Base-by-base conservation (phyloP, 2,329 filamentous ascomycete species). In the Penicillium sp. region DNA sequence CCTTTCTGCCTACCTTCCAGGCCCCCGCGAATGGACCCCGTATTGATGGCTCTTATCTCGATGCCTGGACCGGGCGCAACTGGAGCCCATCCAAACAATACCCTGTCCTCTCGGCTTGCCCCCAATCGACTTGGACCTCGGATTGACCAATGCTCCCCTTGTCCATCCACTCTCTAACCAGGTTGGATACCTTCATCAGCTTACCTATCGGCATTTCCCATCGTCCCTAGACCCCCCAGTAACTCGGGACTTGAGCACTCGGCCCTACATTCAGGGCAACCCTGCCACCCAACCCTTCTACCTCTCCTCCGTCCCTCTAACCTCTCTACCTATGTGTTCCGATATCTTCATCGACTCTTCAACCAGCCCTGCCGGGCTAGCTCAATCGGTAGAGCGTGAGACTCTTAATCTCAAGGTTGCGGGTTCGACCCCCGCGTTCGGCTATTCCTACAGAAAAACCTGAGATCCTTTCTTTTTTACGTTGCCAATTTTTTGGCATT, bases 311-410 rank as follows among this genome's bases (percentile, higher is more conserved):
- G 15, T 50, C 24, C 17, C 37, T 30, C 35, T 15, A 33, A 22
- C 10, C 3, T 44, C 35, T 33, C 24, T 15, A 7, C 28, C 15
- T 45, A 37, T 55, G 22, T 51, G 13, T 3, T 19, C 28, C 49
- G 10, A 4, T 35, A 15, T 24, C 9, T 10, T 30, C 22, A 19
- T 13, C 22, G 4, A 4, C 44, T 1, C 54, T 64, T 50, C 59
- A 60, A 62, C 62, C 59, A 65, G 60, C 51, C 53, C 60, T 67
- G 79, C 79, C 75, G 74, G 79, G 79, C 77, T 81, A 81, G 80
- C 80, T 82, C 80, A 82, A 82, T 82, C 79, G 80, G 74, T 79
- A 82, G 76, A 79, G 76, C 77, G 76, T 82, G 80, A 80, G 80
- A 79, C 79, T 82, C 78, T 81, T 82, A 80, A 76, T 75, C 76